Evolutionary conservation across 1,139 yeast genomes (phyloP).

Genomic region (Protomyces inundatus): DNA sequence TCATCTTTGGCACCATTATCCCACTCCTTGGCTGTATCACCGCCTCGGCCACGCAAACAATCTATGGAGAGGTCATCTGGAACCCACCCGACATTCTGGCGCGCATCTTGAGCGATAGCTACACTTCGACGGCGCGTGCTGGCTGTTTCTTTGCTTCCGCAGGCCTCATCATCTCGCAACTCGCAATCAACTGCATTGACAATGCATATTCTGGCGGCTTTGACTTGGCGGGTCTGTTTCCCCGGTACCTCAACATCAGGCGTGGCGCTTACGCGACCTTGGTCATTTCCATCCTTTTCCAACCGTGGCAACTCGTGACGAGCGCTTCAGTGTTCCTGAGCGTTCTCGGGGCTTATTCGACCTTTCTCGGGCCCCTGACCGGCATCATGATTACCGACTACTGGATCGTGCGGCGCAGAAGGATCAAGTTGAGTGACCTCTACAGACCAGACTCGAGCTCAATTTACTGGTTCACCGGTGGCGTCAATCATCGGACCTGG

Average conservation of each 20-base stretch:
- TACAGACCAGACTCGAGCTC: slow-evolving; percentile 47
- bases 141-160: slow-evolving; percentile 77
- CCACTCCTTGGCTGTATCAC: slow-evolving; percentile 82
- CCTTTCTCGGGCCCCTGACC: slow-evolving; percentile 39
- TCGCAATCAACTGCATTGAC: slow-evolving; percentile 47
- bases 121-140: slow-evolving; percentile 48
- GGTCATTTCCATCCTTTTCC: slow-evolving; percentile 11
- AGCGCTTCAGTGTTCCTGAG: slow-evolving; percentile 38
- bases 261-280: slow-evolving; percentile 35
- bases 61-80: slow-evolving; percentile 75
- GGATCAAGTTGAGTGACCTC: slow-evolving; percentile 54
- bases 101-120: slow-evolving; percentile 38
- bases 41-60: slow-evolving; percentile 67
- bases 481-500: slow-evolving; percentile 71
- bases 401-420: slow-evolving; percentile 31
- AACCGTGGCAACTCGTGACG: slow-evolving; percentile 42
- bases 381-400: slow-evolving; percentile 36
- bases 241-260: slow-evolving; percentile 49
- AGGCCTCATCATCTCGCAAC: slow-evolving; percentile 46
- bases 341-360: slow-evolving; percentile 39
- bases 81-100: slow-evolving; percentile 74
- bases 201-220: slow-evolving; percentile 59
- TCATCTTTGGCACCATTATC: slow-evolving; percentile 65
- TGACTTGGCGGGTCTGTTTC: slow-evolving; percentile 53
- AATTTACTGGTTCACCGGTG: slow-evolving; percentile 52